Percentiles rank a stretch among this genome's conserved stretches.
These are phyloP conservation scores for Coniophora puteana DNA, from an alignment of 1,284 basidiomycete genomes.

Conservation along the genomic window DNA sequence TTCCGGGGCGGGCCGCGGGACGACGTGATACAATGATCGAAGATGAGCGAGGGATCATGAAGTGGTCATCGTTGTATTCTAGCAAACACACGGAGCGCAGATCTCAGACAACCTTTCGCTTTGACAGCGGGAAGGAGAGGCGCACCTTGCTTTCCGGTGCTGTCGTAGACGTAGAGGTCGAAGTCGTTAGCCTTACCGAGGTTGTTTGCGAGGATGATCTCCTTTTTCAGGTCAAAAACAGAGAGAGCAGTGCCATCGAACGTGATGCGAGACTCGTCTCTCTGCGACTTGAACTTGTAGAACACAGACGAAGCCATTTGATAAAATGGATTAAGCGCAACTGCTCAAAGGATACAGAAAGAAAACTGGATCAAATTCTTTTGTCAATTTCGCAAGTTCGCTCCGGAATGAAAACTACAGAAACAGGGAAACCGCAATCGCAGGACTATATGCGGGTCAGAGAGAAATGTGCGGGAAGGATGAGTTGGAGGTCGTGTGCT, in stretches of 20 bases:
- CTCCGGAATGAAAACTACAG: no score
- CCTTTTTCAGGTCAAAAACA: constrained; percentile 98
- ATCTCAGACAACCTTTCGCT: constrained; percentile 2
- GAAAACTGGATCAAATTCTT: constrained; percentile 11
- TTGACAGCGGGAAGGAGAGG: constrained; percentile 11
- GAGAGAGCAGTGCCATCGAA: constrained; percentile 99
- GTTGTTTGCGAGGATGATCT: constrained; percentile 95
- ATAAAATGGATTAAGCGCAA: constrained; percentile 25
- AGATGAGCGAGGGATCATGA: constrained; percentile 91
- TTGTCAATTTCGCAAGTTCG: no score
- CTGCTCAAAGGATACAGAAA: constrained; percentile 14
- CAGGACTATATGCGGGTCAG: no score
- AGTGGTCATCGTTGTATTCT: constrained; percentile 94
- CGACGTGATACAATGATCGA: constrained; percentile 91
- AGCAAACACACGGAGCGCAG: constrained; percentile 8
- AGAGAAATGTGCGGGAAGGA: no score
- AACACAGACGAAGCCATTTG: constrained; percentile 92
- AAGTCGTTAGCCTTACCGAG: constrained; percentile 97
- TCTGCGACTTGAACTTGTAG: constrained; percentile 97
- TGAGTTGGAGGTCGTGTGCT: no score
- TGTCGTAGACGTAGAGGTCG: constrained; percentile 87
- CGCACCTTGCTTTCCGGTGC: constrained; percentile 84
- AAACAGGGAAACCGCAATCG: no score
- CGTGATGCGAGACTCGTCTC: constrained; percentile 90
- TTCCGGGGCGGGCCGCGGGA: constrained; percentile 83